A percentile compares a stretch with the other conserved stretches of the same genome.
Conservation (phyloP, 179 eudicot genomes). For the Nepenthes alata region DNA sequence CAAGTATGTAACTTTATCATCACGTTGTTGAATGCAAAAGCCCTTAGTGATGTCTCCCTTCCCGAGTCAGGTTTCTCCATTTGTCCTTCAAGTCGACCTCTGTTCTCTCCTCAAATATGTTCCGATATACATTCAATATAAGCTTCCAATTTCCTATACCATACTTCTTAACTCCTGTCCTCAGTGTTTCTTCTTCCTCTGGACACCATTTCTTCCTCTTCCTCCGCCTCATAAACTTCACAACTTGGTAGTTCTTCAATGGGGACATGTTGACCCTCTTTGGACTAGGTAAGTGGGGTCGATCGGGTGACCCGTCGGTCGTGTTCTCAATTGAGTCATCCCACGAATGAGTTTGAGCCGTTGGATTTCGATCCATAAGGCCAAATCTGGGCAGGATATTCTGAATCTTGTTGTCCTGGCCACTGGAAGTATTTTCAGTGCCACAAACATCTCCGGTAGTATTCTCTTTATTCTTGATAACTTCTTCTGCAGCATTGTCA, state of each 20-base stretch:
- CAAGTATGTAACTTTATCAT: too few species aligned
- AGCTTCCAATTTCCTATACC: constrained; percentile 57
- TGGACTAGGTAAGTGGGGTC: constrained; percentile 30
- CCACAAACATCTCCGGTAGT: too few species aligned
- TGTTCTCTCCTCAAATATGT: constrained; percentile 44
- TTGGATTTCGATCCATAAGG: constrained; percentile 12
- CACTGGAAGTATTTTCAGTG: too few species aligned
- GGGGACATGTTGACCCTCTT: constrained; percentile 26
- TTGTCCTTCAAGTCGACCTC: constrained; percentile 77
- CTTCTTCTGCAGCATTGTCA: too few species aligned
- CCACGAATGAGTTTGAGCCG: constrained; percentile 46
- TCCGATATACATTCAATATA: constrained; percentile 22
- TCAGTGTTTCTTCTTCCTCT: constrained; percentile 55
- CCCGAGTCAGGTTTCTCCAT: constrained; percentile 55
- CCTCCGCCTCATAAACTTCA: constrained; percentile 23
- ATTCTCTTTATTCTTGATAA: too few species aligned
- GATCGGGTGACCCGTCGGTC: constrained; percentile 9
- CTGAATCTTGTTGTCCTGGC: too few species aligned
- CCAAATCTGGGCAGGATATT: too few species aligned
- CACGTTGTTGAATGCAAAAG: too few species aligned
- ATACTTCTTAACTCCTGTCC: constrained; percentile 39
- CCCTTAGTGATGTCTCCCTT: too few species aligned
- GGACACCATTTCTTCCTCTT: constrained; percentile 36
- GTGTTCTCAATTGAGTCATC: constrained; percentile 34
- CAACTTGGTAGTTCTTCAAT: constrained; percentile 11